A percentile compares a stretch with the other conserved stretches of the same genome.
Evolutionary conservation across 169 alveolate species (phyloP).

Genomic region (Plasmodium gaboni): DNA sequence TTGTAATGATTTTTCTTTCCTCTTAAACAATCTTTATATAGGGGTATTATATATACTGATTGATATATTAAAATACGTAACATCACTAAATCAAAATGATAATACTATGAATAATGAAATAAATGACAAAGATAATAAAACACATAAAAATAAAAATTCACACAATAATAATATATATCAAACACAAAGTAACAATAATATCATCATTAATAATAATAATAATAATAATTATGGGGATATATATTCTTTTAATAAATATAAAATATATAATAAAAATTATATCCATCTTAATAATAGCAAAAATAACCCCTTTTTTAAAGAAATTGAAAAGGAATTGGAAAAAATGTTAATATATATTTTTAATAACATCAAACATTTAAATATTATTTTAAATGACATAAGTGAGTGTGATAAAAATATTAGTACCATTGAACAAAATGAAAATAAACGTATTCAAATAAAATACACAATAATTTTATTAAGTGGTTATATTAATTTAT

Average conservation of each 20-base stretch:
- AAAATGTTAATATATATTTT: constrained; percentile 19
- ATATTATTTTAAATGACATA: constrained; percentile 17
- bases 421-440: constrained; percentile 8
- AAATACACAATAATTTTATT: constrained; percentile 21
- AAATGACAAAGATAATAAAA: neutral
- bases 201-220: neutral
- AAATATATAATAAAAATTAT: neutral
- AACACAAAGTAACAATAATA: too few species aligned
- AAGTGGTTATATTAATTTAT: constrained; percentile 34
- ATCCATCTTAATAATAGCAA: neutral
- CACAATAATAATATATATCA: too few species aligned
- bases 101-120: neutral
- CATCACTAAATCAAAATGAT: neutral
- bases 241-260: neutral
- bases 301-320: neutral
- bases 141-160: neutral
- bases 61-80: constrained; percentile 26
- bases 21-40: constrained; percentile 13
- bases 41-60: constrained; percentile 17
- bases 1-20: neutral
- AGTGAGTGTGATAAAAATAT: neutral
- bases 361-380: constrained; percentile 16
- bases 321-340: constrained; percentile 9
- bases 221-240: neutral
- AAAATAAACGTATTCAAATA: constrained; percentile 19